A percentile compares a stretch with the other conserved stretches of the same genome.
These are phyloP conservation scores for Magnolia sinica DNA, from an alignment of 164 flowering plant species.

Conservation along the genomic window DNA sequence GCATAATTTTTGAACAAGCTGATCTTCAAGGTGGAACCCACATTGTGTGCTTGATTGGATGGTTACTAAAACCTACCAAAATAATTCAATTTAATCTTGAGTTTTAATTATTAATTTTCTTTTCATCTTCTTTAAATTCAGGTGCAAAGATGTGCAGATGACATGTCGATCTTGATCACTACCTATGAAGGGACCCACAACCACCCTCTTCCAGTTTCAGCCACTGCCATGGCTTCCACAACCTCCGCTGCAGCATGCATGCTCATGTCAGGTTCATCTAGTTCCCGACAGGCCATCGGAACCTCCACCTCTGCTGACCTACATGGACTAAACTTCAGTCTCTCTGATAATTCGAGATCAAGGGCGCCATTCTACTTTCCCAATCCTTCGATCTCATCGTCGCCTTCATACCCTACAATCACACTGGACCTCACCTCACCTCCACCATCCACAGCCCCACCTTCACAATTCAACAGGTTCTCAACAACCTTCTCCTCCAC, in stretches of 20 bases:
- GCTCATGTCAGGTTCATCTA: conserved; percentile 68
- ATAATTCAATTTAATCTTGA: neutral
- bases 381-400: conserved; percentile 47
- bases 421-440: conserved; percentile 87
- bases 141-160: conserved; percentile 95
- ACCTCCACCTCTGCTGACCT: conserved; percentile 31
- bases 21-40: no score
- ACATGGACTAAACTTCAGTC: conserved; percentile 56
- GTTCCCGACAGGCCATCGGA: conserved; percentile 8
- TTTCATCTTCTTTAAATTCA: conserved; percentile 16
- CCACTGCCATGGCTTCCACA: conserved; percentile 95
- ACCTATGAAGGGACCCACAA: conserved; percentile 96
- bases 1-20: no score
- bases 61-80: neutral
- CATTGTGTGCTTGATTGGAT: no score
- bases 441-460: conserved; percentile 27
- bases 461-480: conserved; percentile 41
- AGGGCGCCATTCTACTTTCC: conserved; percentile 55
- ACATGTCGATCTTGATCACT: conserved; percentile 81
- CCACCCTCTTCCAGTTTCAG: conserved; percentile 77
- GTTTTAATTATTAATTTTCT: neutral
- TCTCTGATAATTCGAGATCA: conserved; percentile 45
- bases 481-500: conserved; percentile 23
- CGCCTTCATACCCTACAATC: conserved; percentile 70
- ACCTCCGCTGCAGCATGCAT: conserved; percentile 90